Evolutionary conservation across 2,329 filamentous ascomycete species (phyloP).

Genomic region (Laburnicola sp.): DNA sequence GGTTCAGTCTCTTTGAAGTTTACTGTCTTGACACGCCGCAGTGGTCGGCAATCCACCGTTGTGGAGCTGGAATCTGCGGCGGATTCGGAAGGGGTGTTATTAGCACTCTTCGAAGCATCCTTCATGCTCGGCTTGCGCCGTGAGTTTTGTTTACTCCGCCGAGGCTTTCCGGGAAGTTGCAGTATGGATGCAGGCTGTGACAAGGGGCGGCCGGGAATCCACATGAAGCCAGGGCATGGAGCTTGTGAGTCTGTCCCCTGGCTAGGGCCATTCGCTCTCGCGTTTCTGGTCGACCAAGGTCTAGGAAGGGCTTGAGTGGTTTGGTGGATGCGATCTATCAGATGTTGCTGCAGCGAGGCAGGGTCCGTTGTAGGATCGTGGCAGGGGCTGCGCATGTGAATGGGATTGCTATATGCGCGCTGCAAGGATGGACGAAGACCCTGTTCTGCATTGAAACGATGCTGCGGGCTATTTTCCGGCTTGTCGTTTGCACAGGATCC

Average conservation of each 20-base stretch:
- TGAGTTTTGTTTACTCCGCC: not conserved
- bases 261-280: conserved; percentile 4
- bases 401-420: conserved; percentile 17
- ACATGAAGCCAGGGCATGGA: conserved; percentile 13
- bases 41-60: no score
- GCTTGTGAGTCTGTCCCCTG: conserved; percentile 8
- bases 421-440: not conserved
- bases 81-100: conserved; percentile 20
- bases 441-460: not conserved
- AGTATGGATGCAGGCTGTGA: conserved; percentile 12
- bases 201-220: conserved; percentile 9
- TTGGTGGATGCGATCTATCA: conserved; percentile 13
- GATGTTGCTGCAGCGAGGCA: conserved; percentile 16
- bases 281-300: conserved; percentile 11
- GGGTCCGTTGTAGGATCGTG: conserved; percentile 13
- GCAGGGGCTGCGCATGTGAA: conserved; percentile 11
- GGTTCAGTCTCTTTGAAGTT: no score
- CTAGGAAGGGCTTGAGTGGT: conserved; percentile 4
- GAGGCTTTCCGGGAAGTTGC: conserved; percentile 1
- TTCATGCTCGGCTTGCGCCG: conserved; percentile 37
- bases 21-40: no score
- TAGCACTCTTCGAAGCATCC: conserved; percentile 27
- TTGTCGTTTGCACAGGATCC: not conserved
- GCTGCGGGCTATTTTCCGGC: no score
- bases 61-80: not conserved